Base-by-base conservation (phyloP, 352 stramenopile species). In the Vaucheria bursata region DNA sequence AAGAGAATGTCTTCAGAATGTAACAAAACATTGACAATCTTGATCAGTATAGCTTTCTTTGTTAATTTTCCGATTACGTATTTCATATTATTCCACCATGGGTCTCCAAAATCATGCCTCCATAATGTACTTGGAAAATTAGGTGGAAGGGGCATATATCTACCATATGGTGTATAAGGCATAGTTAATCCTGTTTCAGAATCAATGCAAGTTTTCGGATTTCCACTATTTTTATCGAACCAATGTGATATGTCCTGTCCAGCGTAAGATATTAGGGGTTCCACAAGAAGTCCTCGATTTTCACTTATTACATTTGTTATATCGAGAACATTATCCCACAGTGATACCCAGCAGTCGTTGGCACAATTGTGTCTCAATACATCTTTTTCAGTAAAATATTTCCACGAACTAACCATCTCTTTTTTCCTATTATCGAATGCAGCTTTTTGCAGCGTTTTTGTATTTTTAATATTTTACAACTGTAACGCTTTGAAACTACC, bases 241-340 rank as follows among this genome's bases (percentile, higher is more conserved):
- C 92, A 97, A 74, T 96, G 90, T 0, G 91, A 94, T 33, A 97
- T 87, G 75, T 97, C 91, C 36, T 91, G 87, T 1, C 91, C 91
- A 31, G 92, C 91, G 78, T 92, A 87, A 1, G 85, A 81, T 0
- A 96, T 86, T 1, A 97, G 74, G 7, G 86, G 86, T 68, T 94
- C 87, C 2, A 89, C 89, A 1, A 96, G 82, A 5, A 87, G 45
- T 5, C 91, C 89, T 91, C 71, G 29, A 39, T 95, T 87, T 1
- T 88, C 80, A 4, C 71, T 70, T 32, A 97, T 87, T 8, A 97
- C 77, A 7, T 85, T 71, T 0, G 90, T 89, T n/a, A 97, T 40
- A 71, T 96, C 88, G 0, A 94, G 74, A 0, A 97, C 91, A 52
- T 81, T 52, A 32, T 40, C 29, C 8, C 2, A 39, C 36, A 40